Base-by-base conservation (phyloP, 257 asterid species). In the Salvia hispanica region DNA sequence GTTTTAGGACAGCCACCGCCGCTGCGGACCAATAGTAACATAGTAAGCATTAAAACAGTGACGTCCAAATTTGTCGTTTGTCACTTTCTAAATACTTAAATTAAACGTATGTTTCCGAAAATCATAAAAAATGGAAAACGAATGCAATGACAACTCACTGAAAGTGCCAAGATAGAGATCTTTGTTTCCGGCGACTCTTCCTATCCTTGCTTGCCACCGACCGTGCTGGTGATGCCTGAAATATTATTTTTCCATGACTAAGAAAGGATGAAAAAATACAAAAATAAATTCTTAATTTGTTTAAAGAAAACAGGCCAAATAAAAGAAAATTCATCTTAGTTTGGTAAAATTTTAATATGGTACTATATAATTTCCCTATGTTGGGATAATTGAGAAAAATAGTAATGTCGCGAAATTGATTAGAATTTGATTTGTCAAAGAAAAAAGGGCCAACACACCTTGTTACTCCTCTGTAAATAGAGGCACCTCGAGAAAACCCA, bases 211-310 rank as follows among this genome's bases (percentile, higher is more conserved):
- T 63, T 90, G 95, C 97, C 96, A 88, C 33, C 95, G 85, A 48
- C 97, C 95, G 67, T 90, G 96, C 80, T 90, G 97, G 82, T 90
- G 97, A 78, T 90, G 97, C 87, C 97, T 90, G 79, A 34, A 46
- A 40, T n/a, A 40, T 52, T 2, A 11, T 62, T 54, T 67, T 71
- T 40, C 65, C 66, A 61, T 33, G n/a, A 71, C 10, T 1, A 3
- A 31, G 33, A 21, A 28, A 21, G 4, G 18, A 58, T 6, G 9
- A 18, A 4, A 13, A 15, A 33, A 48, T 7, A 64, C 13, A 31
- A 3, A 31, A 5, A 64, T 25, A 25, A 25, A 25, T 25, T 25
- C 31, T 25, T 6, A 21, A 4, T 33, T 25, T 6, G 7, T 2
- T 5, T 12, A 21, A 10, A 55, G 16, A 4, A 25, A 33, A 53